Percentiles rank a stretch among this genome's conserved stretches.
Evolutionary conservation across 148 eudicot species (phyloP).

Genomic region (Pouteria glomerata): DNA sequence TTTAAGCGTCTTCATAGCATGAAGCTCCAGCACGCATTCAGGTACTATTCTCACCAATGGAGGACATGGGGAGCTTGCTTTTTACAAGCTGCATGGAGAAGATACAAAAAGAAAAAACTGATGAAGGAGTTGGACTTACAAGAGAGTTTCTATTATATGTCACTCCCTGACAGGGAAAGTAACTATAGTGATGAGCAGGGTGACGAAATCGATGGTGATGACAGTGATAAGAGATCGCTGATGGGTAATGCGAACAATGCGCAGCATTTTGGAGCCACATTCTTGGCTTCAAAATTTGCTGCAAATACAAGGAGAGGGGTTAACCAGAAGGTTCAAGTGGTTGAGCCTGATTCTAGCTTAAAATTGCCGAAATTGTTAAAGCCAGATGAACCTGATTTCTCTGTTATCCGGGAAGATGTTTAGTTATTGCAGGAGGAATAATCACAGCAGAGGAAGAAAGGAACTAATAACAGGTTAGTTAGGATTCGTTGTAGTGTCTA

Average conservation of each 20-base stretch:
- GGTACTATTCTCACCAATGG: slow-evolving; percentile 90
- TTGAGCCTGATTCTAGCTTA: slow-evolving; percentile 25
- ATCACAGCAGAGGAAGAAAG: background rate
- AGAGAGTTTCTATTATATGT: slow-evolving; percentile 22
- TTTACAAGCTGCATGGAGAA: slow-evolving; percentile 76
- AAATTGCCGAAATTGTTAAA: slow-evolving; percentile 60
- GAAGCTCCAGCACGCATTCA: slow-evolving; percentile 75
- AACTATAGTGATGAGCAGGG: background rate
- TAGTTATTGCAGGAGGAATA: slow-evolving; percentile 5
- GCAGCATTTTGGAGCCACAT: slow-evolving; percentile 50
- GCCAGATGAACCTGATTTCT: slow-evolving; percentile 72
- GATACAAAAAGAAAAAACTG: slow-evolving; percentile 40
- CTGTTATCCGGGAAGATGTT: slow-evolving; percentile 14
- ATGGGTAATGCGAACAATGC: background rate
- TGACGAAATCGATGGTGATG: slow-evolving; percentile 10
- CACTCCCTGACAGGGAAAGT: slow-evolving; percentile 5
- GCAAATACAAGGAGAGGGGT: slow-evolving; percentile 45
- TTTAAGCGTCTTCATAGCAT: slow-evolving; percentile 85
- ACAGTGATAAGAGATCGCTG: slow-evolving; percentile 4
- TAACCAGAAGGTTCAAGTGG: slow-evolving; percentile 15
- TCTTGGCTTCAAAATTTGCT: slow-evolving; percentile 63
- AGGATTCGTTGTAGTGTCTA: background rate
- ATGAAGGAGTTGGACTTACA: slow-evolving; percentile 45
- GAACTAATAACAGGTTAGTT: background rate
- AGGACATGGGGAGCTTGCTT: slow-evolving; percentile 78